Evolutionary conservation across 192 early-diverging fungal genomes (phyloP).

Genomic region (Allomyces macrogynus): DNA sequence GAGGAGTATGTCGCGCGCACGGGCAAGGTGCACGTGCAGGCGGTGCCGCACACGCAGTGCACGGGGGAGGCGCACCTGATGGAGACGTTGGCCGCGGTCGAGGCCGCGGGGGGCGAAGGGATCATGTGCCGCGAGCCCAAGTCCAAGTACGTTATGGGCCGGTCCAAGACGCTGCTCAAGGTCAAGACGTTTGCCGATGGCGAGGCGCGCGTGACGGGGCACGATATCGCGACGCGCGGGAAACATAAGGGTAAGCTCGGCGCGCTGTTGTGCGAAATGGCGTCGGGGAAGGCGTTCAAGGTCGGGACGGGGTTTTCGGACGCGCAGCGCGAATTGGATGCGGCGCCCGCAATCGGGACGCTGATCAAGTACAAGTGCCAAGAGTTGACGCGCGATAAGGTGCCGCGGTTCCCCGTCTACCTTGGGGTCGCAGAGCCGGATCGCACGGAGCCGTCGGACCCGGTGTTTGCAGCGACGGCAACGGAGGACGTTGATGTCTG

Average conservation of each 20-base stretch:
- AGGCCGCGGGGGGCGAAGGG: conserved; percentile 42
- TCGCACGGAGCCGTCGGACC: neutral
- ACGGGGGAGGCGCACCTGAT: conserved; percentile 18
- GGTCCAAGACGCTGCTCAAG: conserved; percentile 34
- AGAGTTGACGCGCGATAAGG: conserved; percentile 17
- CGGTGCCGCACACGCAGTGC: conserved; percentile 29
- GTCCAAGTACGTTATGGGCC: conserved; percentile 22
- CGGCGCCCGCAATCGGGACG: conserved; percentile 29
- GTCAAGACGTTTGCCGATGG: conserved; percentile 54
- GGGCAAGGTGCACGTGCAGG: conserved; percentile 7
- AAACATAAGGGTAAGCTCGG: conserved; percentile 32
- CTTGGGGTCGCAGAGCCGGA: conserved; percentile 12
- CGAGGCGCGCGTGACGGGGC: conserved; percentile 37
- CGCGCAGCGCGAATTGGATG: conserved; percentile 15
- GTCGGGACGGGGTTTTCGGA: conserved; percentile 49
- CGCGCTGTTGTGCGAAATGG: conserved; percentile 35
- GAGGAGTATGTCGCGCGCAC: conserved; percentile 16
- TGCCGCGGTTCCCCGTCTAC: conserved; percentile 21
- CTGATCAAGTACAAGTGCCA: conserved; percentile 25
- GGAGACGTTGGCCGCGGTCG: conserved; percentile 25
- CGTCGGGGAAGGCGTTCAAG: conserved; percentile 36
- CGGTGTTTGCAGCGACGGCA: neutral
- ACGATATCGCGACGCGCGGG: conserved; percentile 31
- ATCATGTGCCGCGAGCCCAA: conserved; percentile 33
- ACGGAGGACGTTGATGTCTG: too few relatives aligned